Evolutionary conservation across 768 basidiomycete genomes (phyloP), one percentile per base, ranked within the genome.

Genomic region (Termitomyces sp.): DNA sequence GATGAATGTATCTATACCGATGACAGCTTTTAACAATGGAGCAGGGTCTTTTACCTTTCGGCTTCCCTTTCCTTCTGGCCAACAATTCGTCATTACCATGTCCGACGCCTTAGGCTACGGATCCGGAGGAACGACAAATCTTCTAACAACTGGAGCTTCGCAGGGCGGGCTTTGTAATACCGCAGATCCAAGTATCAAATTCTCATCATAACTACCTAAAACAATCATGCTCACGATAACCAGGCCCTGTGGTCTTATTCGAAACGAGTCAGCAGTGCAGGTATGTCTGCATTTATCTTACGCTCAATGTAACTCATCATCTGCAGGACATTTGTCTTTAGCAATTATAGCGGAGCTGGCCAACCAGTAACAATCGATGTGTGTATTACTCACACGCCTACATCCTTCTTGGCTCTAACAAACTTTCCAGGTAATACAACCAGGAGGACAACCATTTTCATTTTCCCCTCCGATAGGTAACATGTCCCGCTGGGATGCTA

Each of bases 101-200:
- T 91, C 87, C 32, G 91, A 92, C 68, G 77, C 84, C 17, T 82
- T 81, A 32, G 89, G 88, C 1, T 90, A 87, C 68, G 88, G 76
- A 47, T 76, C 85, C 9, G 91, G 90, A 4, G 91, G 88, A 29
- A 76, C 78, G 32, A 80, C 83, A 10, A 59, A 71, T 48, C 52
- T 88, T 6, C 64, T 86, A 45, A 78, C 75, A 1, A 83, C 86
- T 15, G 83, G 78, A 45, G 57, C 72, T 10, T 78, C 85, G 2
- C 68, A 76, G 32, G 79, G 79, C 14, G 80, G 79, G 12, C 72
- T 65, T 15, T 92, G 90, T 71, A 76, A 83, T 61, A 82, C 81
- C 0, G 74, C 76, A 11, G 69, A 72, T 65, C 79, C 83, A 48
- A 70, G 77, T 78, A 56, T 45, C 9, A 25, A 67, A 59, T 25